Conservation (phyloP, 1,284 basidiomycete genomes). For the Flammula alnicola region DNA sequence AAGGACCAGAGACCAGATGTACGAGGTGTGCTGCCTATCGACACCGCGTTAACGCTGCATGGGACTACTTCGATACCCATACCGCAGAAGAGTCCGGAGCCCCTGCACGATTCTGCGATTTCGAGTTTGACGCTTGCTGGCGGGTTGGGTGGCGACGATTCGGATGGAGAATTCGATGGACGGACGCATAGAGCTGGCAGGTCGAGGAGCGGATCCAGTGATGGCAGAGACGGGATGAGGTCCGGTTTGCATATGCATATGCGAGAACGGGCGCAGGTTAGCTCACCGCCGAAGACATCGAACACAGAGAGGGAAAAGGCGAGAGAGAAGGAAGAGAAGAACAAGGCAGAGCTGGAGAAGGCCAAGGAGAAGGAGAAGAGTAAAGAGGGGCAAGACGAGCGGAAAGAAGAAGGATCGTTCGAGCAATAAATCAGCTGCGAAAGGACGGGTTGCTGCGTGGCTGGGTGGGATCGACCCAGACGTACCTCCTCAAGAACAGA, state of each 20-base stretch:
- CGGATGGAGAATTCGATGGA: slow-evolving; percentile 34
- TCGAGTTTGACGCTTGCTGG: slow-evolving; percentile 75
- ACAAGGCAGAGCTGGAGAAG: too few relatives aligned
- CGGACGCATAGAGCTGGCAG: slow-evolving; percentile 53
- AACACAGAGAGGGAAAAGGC: slow-evolving; percentile 25
- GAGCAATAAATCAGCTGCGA: slow-evolving; percentile 48
- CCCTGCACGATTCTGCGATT: slow-evolving; percentile 70
- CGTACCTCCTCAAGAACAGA: slow-evolving; percentile 47
- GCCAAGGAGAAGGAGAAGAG: slow-evolving; percentile 29
- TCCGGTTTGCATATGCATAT: slow-evolving; percentile 28
- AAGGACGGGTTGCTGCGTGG: slow-evolving; percentile 79
- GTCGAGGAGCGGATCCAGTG: slow-evolving; percentile 40
- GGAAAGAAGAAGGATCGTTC: slow-evolving; percentile 32
- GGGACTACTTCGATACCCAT: slow-evolving; percentile 44
- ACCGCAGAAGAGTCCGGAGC: slow-evolving; percentile 44
- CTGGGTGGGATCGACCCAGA: slow-evolving; percentile 64
- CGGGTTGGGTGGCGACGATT: slow-evolving; percentile 27
- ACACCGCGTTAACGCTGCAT: slow-evolving; percentile 7
- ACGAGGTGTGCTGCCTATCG: slow-evolving; percentile 40
- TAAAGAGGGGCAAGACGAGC: slow-evolving; percentile 21
- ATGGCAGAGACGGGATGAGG: slow-evolving; percentile 32
- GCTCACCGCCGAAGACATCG: slow-evolving; percentile 22
- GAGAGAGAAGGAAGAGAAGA: slow-evolving; percentile 25
- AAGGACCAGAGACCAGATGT: slow-evolving; percentile 47
- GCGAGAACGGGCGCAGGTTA: slow-evolving; percentile 28